Conservation (phyloP, 2,329 filamentous ascomycete genomes). For the Pyricularia grisea region DNA sequence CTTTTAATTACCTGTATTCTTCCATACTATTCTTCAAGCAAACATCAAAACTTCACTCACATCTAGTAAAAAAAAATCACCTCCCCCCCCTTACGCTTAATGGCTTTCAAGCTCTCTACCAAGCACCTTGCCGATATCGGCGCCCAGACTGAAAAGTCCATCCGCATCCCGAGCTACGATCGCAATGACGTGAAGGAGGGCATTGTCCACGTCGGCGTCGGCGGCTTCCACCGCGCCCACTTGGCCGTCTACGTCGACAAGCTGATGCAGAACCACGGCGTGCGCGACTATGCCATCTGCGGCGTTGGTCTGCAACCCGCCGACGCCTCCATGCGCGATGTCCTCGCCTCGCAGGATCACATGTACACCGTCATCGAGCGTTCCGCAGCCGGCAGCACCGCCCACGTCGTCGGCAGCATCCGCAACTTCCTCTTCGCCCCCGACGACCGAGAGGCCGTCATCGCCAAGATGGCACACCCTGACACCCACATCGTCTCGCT, state of each 20-base stretch:
- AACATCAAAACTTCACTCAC: neutral
- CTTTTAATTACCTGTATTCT: neutral
- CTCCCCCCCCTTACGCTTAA: neutral
- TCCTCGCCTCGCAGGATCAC: constrained; percentile 35
- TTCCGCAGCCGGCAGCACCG: constrained; percentile 37
- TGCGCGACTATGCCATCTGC: constrained; percentile 39
- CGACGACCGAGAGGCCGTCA: constrained; percentile 39
- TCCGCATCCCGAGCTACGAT: constrained; percentile 32
- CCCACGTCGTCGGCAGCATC: constrained; percentile 41
- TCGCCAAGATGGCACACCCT: constrained; percentile 44
- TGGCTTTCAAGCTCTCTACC: constrained; percentile 25
- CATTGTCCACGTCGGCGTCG: constrained; percentile 44
- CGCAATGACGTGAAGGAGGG: constrained; percentile 39
- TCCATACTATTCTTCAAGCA: neutral
- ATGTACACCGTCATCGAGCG: constrained; percentile 46
- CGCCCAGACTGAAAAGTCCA: constrained; percentile 5
- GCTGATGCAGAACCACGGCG: constrained; percentile 34
- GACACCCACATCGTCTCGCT: constrained; percentile 45
- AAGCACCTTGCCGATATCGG: constrained; percentile 26
- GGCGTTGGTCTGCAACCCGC: constrained; percentile 41
- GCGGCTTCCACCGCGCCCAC: constrained; percentile 45
- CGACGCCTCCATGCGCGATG: constrained; percentile 41
- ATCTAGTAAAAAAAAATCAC: neutral
- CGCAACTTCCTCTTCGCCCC: constrained; percentile 42
- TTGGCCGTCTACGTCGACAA: constrained; percentile 41